phyloP scores from a whole-genome alignment of 2,329 filamentous ascomycete species.

The Pestalotiopsis fici region DNA sequence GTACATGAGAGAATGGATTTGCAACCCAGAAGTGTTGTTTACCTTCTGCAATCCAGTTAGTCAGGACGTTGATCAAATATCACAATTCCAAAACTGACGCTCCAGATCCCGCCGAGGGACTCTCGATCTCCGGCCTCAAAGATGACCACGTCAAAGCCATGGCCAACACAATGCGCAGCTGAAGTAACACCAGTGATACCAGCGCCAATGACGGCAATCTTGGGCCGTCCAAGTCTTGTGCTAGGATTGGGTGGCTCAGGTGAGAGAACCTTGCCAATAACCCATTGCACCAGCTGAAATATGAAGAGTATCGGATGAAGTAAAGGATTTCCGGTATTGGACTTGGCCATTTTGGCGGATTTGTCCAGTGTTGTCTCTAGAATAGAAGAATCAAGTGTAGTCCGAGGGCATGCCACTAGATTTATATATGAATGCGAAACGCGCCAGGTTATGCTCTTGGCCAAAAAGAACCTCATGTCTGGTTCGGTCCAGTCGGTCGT shows the following conservation, averaged over 20 bases:
- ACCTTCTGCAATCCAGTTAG: constrained; percentile 54
- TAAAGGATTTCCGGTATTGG: constrained; percentile 37
- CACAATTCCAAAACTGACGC: constrained; percentile 45
- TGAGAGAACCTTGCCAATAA: constrained; percentile 66
- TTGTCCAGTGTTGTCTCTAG: neutral
- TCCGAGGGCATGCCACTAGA: neutral
- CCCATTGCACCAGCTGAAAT: constrained; percentile 66
- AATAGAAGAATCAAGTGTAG: neutral
- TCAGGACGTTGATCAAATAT: neutral
- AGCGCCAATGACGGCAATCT: constrained; percentile 69
- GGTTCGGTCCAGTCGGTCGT: neutral
- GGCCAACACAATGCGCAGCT: constrained; percentile 79
- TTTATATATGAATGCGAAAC: neutral
- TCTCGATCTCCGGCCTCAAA: constrained; percentile 73
- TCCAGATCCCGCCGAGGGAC: constrained; percentile 79
- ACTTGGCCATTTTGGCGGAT: constrained; percentile 17
- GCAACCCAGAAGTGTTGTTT: constrained; percentile 79
- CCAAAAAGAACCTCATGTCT: neutral
- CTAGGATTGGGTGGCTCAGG: constrained; percentile 67
- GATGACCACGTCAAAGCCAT: constrained; percentile 80
- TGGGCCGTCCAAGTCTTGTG: constrained; percentile 59
- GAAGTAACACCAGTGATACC: constrained; percentile 76
- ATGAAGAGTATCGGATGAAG: constrained; percentile 60
- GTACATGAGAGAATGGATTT: constrained; percentile 87
- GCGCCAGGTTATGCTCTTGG: neutral